Evolutionary conservation across 2,329 filamentous ascomycete genomes (phyloP).

Genomic region (Dothideomycetes sp.): DNA sequence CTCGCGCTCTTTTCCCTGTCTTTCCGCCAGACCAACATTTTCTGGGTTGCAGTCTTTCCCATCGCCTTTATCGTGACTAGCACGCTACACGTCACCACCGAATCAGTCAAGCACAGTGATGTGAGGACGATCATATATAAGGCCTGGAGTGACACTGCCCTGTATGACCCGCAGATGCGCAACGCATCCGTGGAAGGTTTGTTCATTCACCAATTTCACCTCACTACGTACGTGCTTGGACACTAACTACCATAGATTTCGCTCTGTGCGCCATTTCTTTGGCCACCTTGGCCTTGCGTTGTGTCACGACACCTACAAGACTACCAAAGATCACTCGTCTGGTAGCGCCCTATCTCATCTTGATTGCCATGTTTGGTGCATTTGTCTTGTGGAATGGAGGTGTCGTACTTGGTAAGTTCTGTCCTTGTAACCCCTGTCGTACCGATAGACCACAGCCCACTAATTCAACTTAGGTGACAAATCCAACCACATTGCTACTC

Average conservation of each 20-base stretch:
- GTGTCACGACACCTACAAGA: slow-evolving; percentile 1
- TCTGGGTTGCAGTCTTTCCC: slow-evolving; percentile 80
- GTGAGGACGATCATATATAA: slow-evolving; percentile 20
- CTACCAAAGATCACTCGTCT: slow-evolving; percentile 6
- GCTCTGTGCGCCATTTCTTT: slow-evolving; percentile 13
- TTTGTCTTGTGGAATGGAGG: slow-evolving; percentile 85
- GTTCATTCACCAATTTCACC: neutral
- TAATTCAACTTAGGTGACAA: slow-evolving; percentile 61
- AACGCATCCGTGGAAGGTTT: slow-evolving; percentile 43
- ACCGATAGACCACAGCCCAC: slow-evolving; percentile 20
- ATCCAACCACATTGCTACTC: slow-evolving; percentile 79
- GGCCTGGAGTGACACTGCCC: slow-evolving; percentile 32
- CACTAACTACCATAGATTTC: slow-evolving; percentile 19
- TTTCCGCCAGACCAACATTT: slow-evolving; percentile 92
- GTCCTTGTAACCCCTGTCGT: neutral
- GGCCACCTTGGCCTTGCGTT: neutral
- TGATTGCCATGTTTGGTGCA: slow-evolving; percentile 57
- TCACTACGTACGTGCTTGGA: too few species aligned
- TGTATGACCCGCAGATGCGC: slow-evolving; percentile 43
- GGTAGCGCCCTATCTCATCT: slow-evolving; percentile 43
- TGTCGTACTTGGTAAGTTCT: slow-evolving; percentile 67
- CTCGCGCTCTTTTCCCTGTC: slow-evolving; percentile 58
- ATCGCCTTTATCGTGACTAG: slow-evolving; percentile 41
- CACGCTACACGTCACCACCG: slow-evolving; percentile 45
- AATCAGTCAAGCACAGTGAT: slow-evolving; percentile 28